Conservation (phyloP, 2,329 filamentous ascomycete species). For the Pezicula radicicola region DNA sequence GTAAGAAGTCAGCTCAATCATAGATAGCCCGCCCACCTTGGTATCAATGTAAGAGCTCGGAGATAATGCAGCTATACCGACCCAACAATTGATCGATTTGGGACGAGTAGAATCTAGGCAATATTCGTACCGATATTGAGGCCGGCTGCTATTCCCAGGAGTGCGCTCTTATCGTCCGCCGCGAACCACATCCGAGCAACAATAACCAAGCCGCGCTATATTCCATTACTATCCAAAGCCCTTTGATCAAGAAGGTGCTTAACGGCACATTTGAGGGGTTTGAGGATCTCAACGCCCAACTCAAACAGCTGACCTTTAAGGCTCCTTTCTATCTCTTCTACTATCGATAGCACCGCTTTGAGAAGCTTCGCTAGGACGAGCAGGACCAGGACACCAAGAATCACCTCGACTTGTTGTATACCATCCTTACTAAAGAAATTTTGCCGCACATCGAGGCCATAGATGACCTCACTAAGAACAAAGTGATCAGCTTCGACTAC, state of each 20-base stretch:
- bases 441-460: constrained; percentile 11
- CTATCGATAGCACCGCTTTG: constrained; percentile 29
- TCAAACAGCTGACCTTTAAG: constrained; percentile 29
- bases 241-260: constrained; percentile 28
- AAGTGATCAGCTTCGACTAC: constrained; percentile 37
- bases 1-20: no score
- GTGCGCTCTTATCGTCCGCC: constrained; percentile 21
- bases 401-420: constrained; percentile 29
- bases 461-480: constrained; percentile 30
- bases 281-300: constrained; percentile 26
- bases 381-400: constrained; percentile 24
- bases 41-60: no score
- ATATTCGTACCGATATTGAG: constrained; percentile 9
- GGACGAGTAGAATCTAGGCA: constrained; percentile 12
- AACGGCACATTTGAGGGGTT: constrained; percentile 28
- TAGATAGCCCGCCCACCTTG: no score
- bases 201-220: constrained; percentile 18
- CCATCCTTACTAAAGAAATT: constrained; percentile 27
- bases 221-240: constrained; percentile 32
- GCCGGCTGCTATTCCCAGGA: constrained; percentile 9
- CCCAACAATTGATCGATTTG: constrained; percentile 11
- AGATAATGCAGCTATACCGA: constrained; percentile 17
- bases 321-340: constrained; percentile 32
- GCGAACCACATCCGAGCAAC: constrained; percentile 16
- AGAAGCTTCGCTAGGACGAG: constrained; percentile 15